Conservation (phyloP, 2,329 filamentous ascomycete species). For the Cryphonectria radicalis region DNA sequence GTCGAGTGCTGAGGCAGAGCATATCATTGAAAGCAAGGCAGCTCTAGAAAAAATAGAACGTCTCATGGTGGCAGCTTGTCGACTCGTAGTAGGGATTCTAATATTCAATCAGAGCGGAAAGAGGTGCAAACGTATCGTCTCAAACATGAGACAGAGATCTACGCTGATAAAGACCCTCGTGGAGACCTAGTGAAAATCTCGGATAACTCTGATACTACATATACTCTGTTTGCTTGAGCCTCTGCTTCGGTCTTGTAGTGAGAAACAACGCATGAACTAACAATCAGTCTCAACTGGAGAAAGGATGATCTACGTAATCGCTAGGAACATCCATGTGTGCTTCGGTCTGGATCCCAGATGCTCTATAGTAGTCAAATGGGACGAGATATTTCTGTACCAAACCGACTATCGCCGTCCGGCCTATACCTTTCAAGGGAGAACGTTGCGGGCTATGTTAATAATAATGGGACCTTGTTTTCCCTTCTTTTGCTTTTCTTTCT, state of each 20-base stretch:
- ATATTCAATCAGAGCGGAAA: not conserved
- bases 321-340: not conserved
- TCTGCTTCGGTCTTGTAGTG: not conserved
- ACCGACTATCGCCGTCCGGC: not conserved
- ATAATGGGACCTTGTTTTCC: not conserved
- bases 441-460: not conserved
- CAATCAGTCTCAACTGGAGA: not conserved
- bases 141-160: not conserved
- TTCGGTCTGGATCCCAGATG: not conserved
- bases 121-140: not conserved
- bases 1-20: not conserved
- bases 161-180: not conserved
- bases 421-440: not conserved
- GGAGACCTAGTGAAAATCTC: not conserved
- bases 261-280: not conserved
- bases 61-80: not conserved
- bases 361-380: not conserved
- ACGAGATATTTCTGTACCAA: not conserved
- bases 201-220: not conserved
- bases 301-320: not conserved
- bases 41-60: not conserved
- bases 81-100: not conserved
- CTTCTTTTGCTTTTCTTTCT: not conserved
- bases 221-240: not conserved
- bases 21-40: not conserved